Percentiles rank a stretch among this genome's conserved stretches.
Conservation (phyloP, 768 basidiomycete species). For the Leccinum barrowsii region DNA sequence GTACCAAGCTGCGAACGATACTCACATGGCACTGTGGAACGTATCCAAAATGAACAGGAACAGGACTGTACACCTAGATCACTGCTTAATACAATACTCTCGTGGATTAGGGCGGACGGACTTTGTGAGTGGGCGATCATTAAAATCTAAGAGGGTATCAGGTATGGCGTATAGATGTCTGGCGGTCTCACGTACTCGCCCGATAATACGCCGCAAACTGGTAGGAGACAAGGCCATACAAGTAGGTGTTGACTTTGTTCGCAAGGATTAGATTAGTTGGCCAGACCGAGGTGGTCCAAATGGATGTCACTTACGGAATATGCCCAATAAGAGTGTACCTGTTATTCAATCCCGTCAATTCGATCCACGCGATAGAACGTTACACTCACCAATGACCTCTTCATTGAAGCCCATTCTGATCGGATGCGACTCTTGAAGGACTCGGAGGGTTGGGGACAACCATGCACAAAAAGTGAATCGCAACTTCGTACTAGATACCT, state of each 20-base stretch:
- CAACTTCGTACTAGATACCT: too few relatives aligned
- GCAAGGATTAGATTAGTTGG: not conserved
- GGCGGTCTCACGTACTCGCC: conserved; percentile 5
- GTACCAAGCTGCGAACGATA: not conserved
- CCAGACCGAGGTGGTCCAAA: not conserved
- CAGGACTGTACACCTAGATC: conserved; percentile 13
- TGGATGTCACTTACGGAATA: not conserved
- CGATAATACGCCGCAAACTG: conserved; percentile 41
- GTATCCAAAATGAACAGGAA: conserved; percentile 19
- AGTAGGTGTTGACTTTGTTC: conserved; percentile 22
- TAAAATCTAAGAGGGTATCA: conserved; percentile 8
- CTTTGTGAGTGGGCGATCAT: conserved; percentile 13
- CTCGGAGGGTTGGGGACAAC: not conserved
- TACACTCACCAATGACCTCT: not conserved
- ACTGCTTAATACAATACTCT: not conserved
- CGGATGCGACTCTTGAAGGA: not conserved
- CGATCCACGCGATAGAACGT: not conserved
- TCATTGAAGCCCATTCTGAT: not conserved
- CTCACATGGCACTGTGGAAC: conserved; percentile 17
- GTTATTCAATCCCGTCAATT: not conserved
- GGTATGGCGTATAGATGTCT: not conserved
- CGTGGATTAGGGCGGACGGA: not conserved
- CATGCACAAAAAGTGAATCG: too few relatives aligned
- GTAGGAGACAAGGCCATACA: conserved; percentile 43
- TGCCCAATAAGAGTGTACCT: not conserved